These are phyloP conservation scores for Nemania sp. DNA, from an alignment of 2,329 filamentous ascomycete species.

Conservation along the genomic window DNA sequence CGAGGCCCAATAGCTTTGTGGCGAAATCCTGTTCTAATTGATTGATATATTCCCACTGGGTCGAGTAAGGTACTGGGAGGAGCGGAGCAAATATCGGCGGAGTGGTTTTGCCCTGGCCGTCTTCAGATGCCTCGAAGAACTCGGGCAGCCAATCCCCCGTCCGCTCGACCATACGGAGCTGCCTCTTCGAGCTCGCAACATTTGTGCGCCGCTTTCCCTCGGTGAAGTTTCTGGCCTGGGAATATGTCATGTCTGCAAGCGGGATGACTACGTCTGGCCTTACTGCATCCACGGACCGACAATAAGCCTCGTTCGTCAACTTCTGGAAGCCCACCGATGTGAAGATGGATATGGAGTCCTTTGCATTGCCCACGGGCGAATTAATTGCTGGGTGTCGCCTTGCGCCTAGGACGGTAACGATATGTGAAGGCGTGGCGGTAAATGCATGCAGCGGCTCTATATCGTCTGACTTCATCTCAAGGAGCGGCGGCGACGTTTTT, in stretches of 20 bases:
- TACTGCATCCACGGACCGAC: constrained; percentile 71
- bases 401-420: constrained; percentile 78
- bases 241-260: constrained; percentile 77
- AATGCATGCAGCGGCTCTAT: constrained; percentile 78
- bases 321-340: constrained; percentile 88
- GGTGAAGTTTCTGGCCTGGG: constrained; percentile 55
- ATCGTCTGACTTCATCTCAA: constrained; percentile 53
- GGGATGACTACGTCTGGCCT: constrained; percentile 84
- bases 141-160: constrained; percentile 85
- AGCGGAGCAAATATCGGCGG: constrained; percentile 72
- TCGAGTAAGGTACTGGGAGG: constrained; percentile 78
- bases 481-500: constrained; percentile 61
- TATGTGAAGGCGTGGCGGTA: constrained; percentile 74
- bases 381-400: constrained; percentile 81
- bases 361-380: constrained; percentile 77
- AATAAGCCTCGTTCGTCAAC: constrained; percentile 77
- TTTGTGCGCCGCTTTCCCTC: constrained; percentile 66
- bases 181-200: constrained; percentile 74
- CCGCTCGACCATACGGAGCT: constrained; percentile 85
- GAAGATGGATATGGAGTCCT: constrained; percentile 78
- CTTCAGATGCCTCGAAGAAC: constrained; percentile 63
- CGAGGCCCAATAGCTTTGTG: constrained; percentile 73
- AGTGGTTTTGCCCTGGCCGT: constrained; percentile 47
- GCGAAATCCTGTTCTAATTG: constrained; percentile 74
- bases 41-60: constrained; percentile 84